phyloP scores from a whole-genome alignment of 2,329 filamentous ascomycete species.

The Coleophoma cylindrospora region DNA sequence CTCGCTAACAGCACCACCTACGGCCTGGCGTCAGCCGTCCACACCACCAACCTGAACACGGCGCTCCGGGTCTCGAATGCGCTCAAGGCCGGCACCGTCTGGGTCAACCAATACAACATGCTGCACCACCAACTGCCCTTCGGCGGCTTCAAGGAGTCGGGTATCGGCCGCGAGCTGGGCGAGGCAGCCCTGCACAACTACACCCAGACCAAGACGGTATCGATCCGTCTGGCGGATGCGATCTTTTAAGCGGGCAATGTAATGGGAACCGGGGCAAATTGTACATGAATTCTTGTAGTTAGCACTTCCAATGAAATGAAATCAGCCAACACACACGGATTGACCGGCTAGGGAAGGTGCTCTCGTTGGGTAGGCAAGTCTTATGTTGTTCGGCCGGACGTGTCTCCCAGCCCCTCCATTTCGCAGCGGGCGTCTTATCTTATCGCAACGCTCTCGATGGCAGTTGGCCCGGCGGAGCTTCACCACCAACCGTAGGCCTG shows the following conservation, averaged over 20 bases:
- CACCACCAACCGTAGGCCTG: no score
- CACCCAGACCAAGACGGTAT: constrained; percentile 63
- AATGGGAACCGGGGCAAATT: not conserved
- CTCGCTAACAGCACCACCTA: constrained; percentile 60
- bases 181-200: constrained; percentile 64
- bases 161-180: constrained; percentile 72
- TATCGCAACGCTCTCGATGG: no score
- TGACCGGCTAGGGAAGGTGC: no score
- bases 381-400: no score
- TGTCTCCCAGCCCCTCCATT: no score
- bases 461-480: no score
- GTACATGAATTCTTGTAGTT: not conserved
- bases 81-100: constrained; percentile 50
- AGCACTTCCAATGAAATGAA: not conserved
- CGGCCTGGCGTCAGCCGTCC: constrained; percentile 64
- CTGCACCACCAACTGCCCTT: constrained; percentile 64
- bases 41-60: constrained; percentile 64
- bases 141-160: constrained; percentile 73
- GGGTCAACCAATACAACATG: constrained; percentile 53
- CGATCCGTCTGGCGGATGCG: constrained; percentile 44
- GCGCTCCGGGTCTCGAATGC: constrained; percentile 61
- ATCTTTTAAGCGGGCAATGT: constrained; percentile 29
- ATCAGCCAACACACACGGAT: not conserved
- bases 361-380: no score
- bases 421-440: no score